Base-by-base conservation (phyloP, 371 early-diverging fungal genomes). In the Saksenaea oblongispora region DNA sequence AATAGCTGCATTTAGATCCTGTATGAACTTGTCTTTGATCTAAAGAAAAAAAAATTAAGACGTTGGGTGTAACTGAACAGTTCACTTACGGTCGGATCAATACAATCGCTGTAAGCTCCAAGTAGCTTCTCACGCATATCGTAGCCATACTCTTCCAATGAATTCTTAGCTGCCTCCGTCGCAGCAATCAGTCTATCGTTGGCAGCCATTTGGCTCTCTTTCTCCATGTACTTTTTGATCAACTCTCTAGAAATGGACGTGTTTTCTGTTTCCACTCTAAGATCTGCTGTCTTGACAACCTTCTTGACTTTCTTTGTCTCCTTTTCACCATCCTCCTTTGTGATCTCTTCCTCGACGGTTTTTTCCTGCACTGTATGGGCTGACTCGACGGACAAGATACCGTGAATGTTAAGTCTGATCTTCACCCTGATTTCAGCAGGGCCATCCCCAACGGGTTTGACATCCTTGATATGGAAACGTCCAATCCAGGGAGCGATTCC, bases 91-190 rank as follows among this genome's bases (percentile, higher is more conserved):
- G 73, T 60, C 34, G 93, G 92, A 73, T 89, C 81, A 58, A 93
- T 83, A 75, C 80, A 97, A 7, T 88, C 90, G 60, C 80, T 65
- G 82, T 89, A 92, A 44, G 84, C 81, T 61, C 86, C 82, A 24
- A 71, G 64, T 58, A 96, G 75, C 90, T 96, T 95, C 77, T 84
- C 83, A 63, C 98, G 94, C 66, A 90, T 92, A 15, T 97, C 95
- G 79, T 98, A 98, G 59, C 97, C 94, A 79, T 96, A 98, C 82
- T 98, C 98, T 79, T 98, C 98, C 59, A 98, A 88, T 26, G 93
- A 86, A 85, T 98, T 98, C 83, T 93, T 91, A 76, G 89, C 88
- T 64, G 93, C 88, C 79, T 96, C 98, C 13, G 98, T 97, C 66
- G 95, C 97, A 54, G 88, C 84, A 39, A 98, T 93, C 65, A 96